A percentile compares a stretch with the other conserved stretches of the same genome.
These are phyloP conservation scores for Xanthoparmelia taractica DNA, from an alignment of 495 filamentous ascomycete species.

Conservation along the genomic window DNA sequence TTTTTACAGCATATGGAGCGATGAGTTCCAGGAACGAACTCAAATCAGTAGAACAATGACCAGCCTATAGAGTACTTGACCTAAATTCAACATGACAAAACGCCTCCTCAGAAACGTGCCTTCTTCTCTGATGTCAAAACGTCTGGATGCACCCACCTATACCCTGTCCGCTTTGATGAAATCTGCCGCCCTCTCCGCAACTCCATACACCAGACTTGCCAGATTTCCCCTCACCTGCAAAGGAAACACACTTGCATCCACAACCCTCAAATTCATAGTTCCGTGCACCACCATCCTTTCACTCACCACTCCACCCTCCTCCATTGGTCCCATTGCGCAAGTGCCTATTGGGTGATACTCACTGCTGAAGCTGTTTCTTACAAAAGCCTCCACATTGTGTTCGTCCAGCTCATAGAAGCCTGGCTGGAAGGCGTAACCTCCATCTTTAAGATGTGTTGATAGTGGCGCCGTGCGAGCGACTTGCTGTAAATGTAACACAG, in stretches of 20 bases:
- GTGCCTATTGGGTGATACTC: slow-evolving; percentile 40
- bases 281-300: slow-evolving; percentile 42
- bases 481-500: slow-evolving; percentile 15
- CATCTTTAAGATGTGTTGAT: slow-evolving; percentile 20
- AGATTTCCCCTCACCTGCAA: slow-evolving; percentile 47
- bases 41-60: neutral
- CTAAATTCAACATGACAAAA: neutral
- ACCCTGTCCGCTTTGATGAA: slow-evolving; percentile 29
- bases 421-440: slow-evolving; percentile 17
- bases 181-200: slow-evolving; percentile 51
- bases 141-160: neutral
- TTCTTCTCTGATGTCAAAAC: neutral
- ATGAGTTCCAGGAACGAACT: no score
- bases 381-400: slow-evolving; percentile 20
- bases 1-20: no score
- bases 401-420: slow-evolving; percentile 23
- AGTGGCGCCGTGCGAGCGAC: slow-evolving; percentile 18
- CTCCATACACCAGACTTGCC: slow-evolving; percentile 46
- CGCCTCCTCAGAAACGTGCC: neutral
- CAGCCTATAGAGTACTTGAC: neutral
- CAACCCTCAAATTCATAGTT: slow-evolving; percentile 41
- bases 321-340: slow-evolving; percentile 44
- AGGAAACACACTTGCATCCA: slow-evolving; percentile 52
- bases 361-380: slow-evolving; percentile 20
- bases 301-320: slow-evolving; percentile 40